Evolutionary conservation across 345 rosid genomes (phyloP).

Genomic region (Bruguiera parviflora): DNA sequence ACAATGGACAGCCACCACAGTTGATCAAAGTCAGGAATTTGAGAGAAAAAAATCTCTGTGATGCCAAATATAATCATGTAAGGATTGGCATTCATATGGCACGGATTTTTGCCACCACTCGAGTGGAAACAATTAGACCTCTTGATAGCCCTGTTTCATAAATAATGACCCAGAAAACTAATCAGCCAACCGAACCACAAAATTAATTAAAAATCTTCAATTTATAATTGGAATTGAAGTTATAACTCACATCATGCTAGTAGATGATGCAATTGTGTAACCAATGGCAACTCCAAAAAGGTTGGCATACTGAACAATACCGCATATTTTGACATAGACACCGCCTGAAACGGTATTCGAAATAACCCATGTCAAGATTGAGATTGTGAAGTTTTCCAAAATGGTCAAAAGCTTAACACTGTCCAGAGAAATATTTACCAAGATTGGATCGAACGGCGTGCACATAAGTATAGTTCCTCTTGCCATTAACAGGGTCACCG

Average conservation of each 20-base stretch:
- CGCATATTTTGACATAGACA: constrained; percentile 57
- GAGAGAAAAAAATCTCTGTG: constrained; percentile 54
- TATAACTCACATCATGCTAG: constrained; percentile 58
- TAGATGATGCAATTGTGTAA: constrained; percentile 78
- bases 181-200: not conserved
- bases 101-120: constrained; percentile 39
- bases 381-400: not conserved
- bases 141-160: constrained; percentile 59
- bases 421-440: constrained; percentile 32
- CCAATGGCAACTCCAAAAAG: constrained; percentile 67
- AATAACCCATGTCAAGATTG: not conserved
- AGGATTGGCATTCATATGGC: constrained; percentile 49
- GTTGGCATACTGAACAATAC: constrained; percentile 60
- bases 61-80: constrained; percentile 75
- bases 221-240: not conserved
- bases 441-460: constrained; percentile 60
- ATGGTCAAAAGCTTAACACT: not conserved
- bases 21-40: constrained; percentile 82
- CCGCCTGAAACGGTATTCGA: constrained; percentile 47
- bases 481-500: constrained; percentile 55
- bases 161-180: not conserved
- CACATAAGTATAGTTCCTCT: constrained; percentile 73
- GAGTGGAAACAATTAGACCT: constrained; percentile 55
- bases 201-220: not conserved
- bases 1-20: constrained; percentile 90